Evolutionary conservation across 106 monocot genomes (phyloP).

Genomic region (Agapanthus africanus): DNA sequence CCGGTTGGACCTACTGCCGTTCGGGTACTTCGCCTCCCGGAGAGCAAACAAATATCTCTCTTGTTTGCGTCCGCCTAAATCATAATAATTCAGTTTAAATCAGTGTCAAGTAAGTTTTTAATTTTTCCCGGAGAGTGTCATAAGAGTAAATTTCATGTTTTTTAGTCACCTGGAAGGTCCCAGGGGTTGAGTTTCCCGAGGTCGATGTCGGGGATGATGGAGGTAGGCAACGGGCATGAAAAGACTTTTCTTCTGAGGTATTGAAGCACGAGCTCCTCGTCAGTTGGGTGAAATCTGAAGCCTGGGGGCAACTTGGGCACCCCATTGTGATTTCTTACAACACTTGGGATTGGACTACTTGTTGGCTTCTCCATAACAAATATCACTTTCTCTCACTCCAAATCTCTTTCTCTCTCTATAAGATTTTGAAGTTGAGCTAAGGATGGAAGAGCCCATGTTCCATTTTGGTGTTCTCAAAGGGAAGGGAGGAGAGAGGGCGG

Average conservation of each 20-base stretch:
- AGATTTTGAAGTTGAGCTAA: too few relatives aligned
- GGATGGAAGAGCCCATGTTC: neutral
- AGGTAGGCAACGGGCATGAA: conserved; percentile 17
- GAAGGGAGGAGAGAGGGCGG: too few relatives aligned
- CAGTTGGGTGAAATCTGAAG: conserved; percentile 23
- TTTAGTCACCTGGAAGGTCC: conserved; percentile 29
- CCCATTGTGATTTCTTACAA: conserved; percentile 2
- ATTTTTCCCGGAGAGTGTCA: too few relatives aligned
- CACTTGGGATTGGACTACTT: neutral
- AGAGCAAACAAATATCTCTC: conserved; percentile 79
- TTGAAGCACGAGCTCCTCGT: conserved; percentile 29
- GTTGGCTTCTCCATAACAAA: neutral
- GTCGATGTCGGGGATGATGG: conserved; percentile 26
- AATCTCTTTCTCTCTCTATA: neutral
- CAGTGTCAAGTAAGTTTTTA: too few relatives aligned
- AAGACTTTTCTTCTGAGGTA: conserved; percentile 22
- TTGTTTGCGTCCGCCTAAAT: conserved; percentile 36
- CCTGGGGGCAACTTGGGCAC: conserved; percentile 15
- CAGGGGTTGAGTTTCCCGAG: conserved; percentile 13
- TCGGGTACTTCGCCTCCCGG: conserved; percentile 48
- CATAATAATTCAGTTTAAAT: too few relatives aligned
- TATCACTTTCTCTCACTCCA: neutral
- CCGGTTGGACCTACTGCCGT: conserved; percentile 45
- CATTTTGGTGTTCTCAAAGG: neutral
- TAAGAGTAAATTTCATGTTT: too few relatives aligned